A percentile compares a stretch with the other conserved stretches of the same genome.
Conservation (phyloP, 2,329 filamentous ascomycete species). For the Trichoderma polysporum region DNA sequence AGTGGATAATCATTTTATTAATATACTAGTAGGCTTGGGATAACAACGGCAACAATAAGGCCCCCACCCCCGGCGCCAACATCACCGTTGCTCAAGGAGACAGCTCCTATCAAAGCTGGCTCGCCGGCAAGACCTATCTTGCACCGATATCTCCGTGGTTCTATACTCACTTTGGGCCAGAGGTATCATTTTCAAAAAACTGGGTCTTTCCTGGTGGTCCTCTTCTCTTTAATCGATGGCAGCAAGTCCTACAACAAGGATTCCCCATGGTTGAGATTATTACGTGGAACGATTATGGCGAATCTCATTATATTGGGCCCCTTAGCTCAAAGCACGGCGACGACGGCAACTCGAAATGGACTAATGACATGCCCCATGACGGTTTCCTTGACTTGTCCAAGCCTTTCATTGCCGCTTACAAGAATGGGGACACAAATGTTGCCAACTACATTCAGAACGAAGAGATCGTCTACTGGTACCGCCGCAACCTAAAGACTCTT, state of each 20-base stretch:
- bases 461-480: slow-evolving; percentile 56
- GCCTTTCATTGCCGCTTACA: slow-evolving; percentile 54
- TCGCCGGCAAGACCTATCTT: slow-evolving; percentile 48
- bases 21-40: no score
- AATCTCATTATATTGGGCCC: slow-evolving; percentile 55
- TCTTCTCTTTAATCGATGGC: slow-evolving; percentile 60
- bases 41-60: slow-evolving; percentile 48
- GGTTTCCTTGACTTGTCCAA: slow-evolving; percentile 55
- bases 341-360: slow-evolving; percentile 49
- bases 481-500: slow-evolving; percentile 46
- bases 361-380: slow-evolving; percentile 49
- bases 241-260: slow-evolving; percentile 43
- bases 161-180: slow-evolving; percentile 47
- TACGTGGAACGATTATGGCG: slow-evolving; percentile 55
- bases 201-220: slow-evolving; percentile 60
- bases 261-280: slow-evolving; percentile 53
- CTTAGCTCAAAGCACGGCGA: slow-evolving; percentile 44
- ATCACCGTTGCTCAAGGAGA: slow-evolving; percentile 45
- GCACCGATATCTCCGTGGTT: slow-evolving; percentile 48
- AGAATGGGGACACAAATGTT: slow-evolving; percentile 42
- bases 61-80: slow-evolving; percentile 39
- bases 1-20: no score
- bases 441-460: slow-evolving; percentile 47
- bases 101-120: slow-evolving; percentile 34
- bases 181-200: slow-evolving; percentile 38